Base-by-base conservation (phyloP, 2,329 filamentous ascomycete species). In the Celoporthe dispersa region DNA sequence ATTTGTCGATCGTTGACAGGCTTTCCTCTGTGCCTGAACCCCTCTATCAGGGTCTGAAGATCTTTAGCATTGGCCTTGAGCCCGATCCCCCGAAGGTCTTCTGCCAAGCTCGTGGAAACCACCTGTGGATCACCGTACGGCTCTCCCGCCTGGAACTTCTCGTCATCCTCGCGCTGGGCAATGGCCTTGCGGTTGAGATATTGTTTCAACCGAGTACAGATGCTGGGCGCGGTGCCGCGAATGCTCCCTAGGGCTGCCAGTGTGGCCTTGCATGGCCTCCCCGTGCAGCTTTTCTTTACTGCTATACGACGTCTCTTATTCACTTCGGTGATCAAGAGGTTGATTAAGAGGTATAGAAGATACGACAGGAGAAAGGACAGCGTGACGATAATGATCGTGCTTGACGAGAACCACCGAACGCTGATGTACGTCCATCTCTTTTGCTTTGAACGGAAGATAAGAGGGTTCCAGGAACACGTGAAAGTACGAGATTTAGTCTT, bases 131-230 rank as follows among this genome's bases (percentile, higher is more conserved):
- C 77, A 1, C 74, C 78, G 68, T 82, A 82, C 6, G 77, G 70
- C 71, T 81, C 80, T 1, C 80, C 80, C 6, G 79, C 79, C 69
- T 81, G 80, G 35, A 75, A 81, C 70, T 81, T 81, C 64, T 80
- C 75, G 44, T 51, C 44, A 51, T 51, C 44, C 44, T 51, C 44
- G 7, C 19, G 44, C 8, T 25, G 44, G 7, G 44, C 22, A 51
- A 51, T 51, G 19, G 44, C 19, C 22, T n/a, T 51, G 44, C 44
- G 22, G 7, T 51, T n/a, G 22, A 51, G 11, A 51, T 51, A 51
- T n/a, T 51, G 44, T 2, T 22, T 51, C 44, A 51, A 11, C 22
- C 44, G 44, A 51, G 44, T 11, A 22, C 19, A n/a, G 6, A 51
- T n/a, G 44, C 44, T 7, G 11, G 44, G 44, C 22, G 44, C 22